Evolutionary conservation across 2,329 filamentous ascomycete genomes (phyloP).

Genomic region (Amphichorda felina): DNA sequence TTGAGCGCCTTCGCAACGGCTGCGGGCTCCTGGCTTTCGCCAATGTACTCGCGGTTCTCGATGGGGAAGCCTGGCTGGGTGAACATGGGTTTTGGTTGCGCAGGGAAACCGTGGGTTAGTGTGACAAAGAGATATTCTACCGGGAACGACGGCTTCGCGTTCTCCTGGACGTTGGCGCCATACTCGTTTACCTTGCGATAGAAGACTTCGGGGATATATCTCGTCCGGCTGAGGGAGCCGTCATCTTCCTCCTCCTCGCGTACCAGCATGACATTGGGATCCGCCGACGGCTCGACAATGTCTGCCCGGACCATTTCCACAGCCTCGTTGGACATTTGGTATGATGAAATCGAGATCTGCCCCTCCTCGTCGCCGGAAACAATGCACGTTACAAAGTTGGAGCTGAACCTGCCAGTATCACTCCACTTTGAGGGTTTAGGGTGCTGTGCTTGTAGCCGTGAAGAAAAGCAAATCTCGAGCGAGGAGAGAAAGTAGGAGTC

Average conservation of each 20-base stretch:
- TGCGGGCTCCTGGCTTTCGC: slow-evolving; percentile 71
- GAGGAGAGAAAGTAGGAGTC: slow-evolving; percentile 94
- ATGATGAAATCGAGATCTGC: slow-evolving; percentile 79
- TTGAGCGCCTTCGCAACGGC: slow-evolving; percentile 58
- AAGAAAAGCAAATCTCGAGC: slow-evolving; percentile 80
- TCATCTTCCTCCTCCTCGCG: slow-evolving; percentile 84
- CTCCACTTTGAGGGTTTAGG: slow-evolving; percentile 95
- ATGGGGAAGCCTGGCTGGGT: slow-evolving; percentile 67
- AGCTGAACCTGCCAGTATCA: slow-evolving; percentile 85
- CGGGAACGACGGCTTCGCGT: slow-evolving; percentile 90
- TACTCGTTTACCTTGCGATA: slow-evolving; percentile 95
- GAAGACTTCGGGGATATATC: slow-evolving; percentile 96
- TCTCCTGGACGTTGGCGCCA: slow-evolving; percentile 90
- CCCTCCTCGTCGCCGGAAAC: slow-evolving; percentile 86
- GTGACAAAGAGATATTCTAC: slow-evolving; percentile 95
- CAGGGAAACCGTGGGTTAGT: slow-evolving; percentile 91
- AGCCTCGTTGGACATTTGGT: slow-evolving; percentile 89
- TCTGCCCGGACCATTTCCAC: slow-evolving; percentile 96
- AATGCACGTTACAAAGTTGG: slow-evolving; percentile 93
- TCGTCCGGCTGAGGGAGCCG: slow-evolving; percentile 50
- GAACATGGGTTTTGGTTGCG: slow-evolving; percentile 66
- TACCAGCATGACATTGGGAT: slow-evolving; percentile 88
- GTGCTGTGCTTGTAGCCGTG: slow-evolving; percentile 76
- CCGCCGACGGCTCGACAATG: slow-evolving; percentile 88
- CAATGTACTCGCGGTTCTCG: slow-evolving; percentile 81